Base-by-base conservation (phyloP, 768 basidiomycete genomes). In the Heimioporus sp. region DNA sequence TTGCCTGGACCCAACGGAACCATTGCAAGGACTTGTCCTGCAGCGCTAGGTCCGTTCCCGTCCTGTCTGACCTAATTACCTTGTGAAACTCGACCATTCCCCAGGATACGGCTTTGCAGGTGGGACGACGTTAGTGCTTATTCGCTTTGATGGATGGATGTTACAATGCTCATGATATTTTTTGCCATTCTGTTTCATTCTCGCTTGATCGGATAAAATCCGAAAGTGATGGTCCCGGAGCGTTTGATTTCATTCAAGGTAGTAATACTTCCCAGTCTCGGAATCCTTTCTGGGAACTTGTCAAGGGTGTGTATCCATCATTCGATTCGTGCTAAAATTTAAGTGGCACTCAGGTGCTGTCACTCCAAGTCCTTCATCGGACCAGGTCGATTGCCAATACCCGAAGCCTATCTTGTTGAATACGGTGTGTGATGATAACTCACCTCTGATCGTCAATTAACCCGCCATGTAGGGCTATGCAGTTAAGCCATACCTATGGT, bases 401-500 rank as follows among this genome's bases (percentile, higher is more conserved):
- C 87, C 90, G 19, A 92, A 90, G 66, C 89, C 89, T 8, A 87
- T 92, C 59, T 67, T 92, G 19, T 74, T 91, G 28, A 86, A 92
- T 64, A 85, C 84, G 1, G 62, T 62, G 24, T 16, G 63, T 10
- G 10, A 1, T 24, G n/a, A 31, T 15, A 6, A 13, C 21, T 38
- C 9, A 17, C 40, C 17, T 16, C 1, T 41, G 2, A 40, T 21
- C 4, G 11, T 16, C 10, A n/a, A 10, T 34, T 58, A 81, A 64
- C 20, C n/a, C 24, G 5, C 5, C 21, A 24, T 13, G n/a, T 12
- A 64, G 86, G 89, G 87, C 40, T 82, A 75, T 60, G 85, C 87
- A 8, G 72, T 80, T 54, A 58, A 60, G 8, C 90, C 88, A 13
- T 90, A 92, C 63, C 75, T 80, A 49, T 91, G 90, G 90, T 76